phyloP scores from a whole-genome alignment of 2,329 filamentous ascomycete species.

The Colletotrichum paranaense region DNA sequence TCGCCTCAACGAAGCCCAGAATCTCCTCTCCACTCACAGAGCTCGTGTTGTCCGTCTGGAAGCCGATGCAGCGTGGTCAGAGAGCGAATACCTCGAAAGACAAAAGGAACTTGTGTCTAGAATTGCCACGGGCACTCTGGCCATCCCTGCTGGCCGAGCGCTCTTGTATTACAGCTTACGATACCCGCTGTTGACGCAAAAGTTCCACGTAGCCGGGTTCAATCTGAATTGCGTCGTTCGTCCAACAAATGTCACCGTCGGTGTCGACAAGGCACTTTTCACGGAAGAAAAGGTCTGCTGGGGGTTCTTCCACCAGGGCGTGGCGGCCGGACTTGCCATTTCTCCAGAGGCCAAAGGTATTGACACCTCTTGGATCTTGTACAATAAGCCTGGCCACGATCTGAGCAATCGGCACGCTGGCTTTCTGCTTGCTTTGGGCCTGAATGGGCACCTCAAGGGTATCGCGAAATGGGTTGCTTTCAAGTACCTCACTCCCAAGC shows the following conservation, averaged over 20 bases:
- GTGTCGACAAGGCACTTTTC: conserved; percentile 88
- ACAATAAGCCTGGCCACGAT: conserved; percentile 90
- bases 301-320: conserved; percentile 98
- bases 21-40: conserved; percentile 86
- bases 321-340: conserved; percentile 91
- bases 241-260: conserved; percentile 90
- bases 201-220: conserved; percentile 89
- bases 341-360: conserved; percentile 92
- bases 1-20: conserved; percentile 86
- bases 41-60: conserved; percentile 82
- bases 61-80: conserved; percentile 80
- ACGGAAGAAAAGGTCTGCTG: conserved; percentile 97
- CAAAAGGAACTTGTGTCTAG: conserved; percentile 92
- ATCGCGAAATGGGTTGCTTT: conserved; percentile 99
- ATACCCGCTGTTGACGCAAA: conserved; percentile 90
- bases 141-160: conserved; percentile 87
- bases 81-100: conserved; percentile 88
- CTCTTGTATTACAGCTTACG: conserved; percentile 90
- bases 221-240: conserved; percentile 93
- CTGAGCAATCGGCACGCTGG: conserved; percentile 97
- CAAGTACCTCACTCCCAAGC: conserved; percentile 98
- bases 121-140: conserved; percentile 87
- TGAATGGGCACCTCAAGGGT: conserved; percentile 94
- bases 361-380: conserved; percentile 98
- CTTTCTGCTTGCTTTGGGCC: conserved; percentile 87